Evolutionary conservation across 805 yeast species (phyloP).

Genomic region (Blastobotrys robertii): DNA sequence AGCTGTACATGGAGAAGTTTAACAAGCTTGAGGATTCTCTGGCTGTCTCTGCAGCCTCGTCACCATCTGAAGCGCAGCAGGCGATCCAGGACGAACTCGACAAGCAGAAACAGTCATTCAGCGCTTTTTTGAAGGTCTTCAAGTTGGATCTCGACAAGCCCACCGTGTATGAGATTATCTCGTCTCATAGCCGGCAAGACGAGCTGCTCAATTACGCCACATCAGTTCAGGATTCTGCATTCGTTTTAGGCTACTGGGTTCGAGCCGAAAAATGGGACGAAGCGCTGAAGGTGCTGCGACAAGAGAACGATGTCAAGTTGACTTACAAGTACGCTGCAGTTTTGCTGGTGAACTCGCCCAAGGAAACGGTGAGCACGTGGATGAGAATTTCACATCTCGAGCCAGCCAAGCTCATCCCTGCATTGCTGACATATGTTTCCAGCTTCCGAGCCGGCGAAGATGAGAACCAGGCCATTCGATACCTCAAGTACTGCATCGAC

Average conservation of each 20-base stretch:
- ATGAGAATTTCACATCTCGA: slow-evolving; percentile 45
- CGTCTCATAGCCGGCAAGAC: slow-evolving; percentile 52
- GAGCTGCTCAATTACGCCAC: slow-evolving; percentile 63
- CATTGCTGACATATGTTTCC: slow-evolving; percentile 56
- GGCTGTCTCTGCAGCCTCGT: slow-evolving; percentile 14
- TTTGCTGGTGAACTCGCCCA: slow-evolving; percentile 57
- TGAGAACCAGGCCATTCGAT: slow-evolving; percentile 57
- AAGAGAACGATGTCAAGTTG: slow-evolving; percentile 35
- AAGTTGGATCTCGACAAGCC: slow-evolving; percentile 46
- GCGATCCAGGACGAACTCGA: slow-evolving; percentile 19
- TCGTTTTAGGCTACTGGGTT: slow-evolving; percentile 60
- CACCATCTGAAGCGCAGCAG: slow-evolving; percentile 19
- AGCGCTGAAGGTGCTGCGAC: slow-evolving; percentile 45
- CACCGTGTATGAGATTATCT: slow-evolving; percentile 63
- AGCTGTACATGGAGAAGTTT: slow-evolving; percentile 41
- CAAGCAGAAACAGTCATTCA: slow-evolving; percentile 27
- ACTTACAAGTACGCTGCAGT: slow-evolving; percentile 64
- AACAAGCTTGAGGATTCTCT: slow-evolving; percentile 33
- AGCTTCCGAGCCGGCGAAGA: slow-evolving; percentile 29
- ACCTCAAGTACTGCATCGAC: slow-evolving; percentile 45
- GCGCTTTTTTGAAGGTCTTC: slow-evolving; percentile 42
- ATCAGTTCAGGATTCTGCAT: slow-evolving; percentile 55
- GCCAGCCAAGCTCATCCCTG: slow-evolving; percentile 60
- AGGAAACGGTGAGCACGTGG: slow-evolving; percentile 71
- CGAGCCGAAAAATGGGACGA: slow-evolving; percentile 63